Evolutionary conservation across 2,329 filamentous ascomycete species (phyloP), one percentile per base, ranked within the genome.

Genomic region (Lachnellula arida): DNA sequence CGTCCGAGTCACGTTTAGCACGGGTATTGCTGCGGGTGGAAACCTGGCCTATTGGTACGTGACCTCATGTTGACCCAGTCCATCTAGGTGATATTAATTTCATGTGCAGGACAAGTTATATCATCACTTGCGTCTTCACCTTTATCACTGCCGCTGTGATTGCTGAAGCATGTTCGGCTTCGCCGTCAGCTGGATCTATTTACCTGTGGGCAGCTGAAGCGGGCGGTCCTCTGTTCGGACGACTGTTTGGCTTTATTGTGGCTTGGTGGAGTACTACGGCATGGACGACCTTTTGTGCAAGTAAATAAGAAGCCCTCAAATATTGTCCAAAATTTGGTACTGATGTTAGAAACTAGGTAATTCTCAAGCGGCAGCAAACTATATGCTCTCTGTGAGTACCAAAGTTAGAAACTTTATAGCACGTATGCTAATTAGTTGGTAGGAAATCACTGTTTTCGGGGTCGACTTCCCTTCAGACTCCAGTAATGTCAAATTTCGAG

Each of bases 251-350:
- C 12, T 62, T 63, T 65, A 69, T 82, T n/a, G 81, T 83, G n/a
- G 81, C 81, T 0, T 84, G 81, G 81, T 84, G 81, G 81, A 81
- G 78, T 62, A 82, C 80, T 0, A 84, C 81, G 0, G 81, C 81
- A 1, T 84, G 81, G 81, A 84, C 81, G 2, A 84, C 78, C 0
- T 80, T 80, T 54, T 80, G 77, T 65, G 78, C 78, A 2, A 80
- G 78, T 73, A 46, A 39, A 42, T 32, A 32, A 11, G 11, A 42
- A 8, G 22, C 5, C 11, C 25, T n/a, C 8, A 9, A 48, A 15
- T 11, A 14, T 11, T 22, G 5, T n/a, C 11, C 17, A 11, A 32
- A 3, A 32, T 0, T 23, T 34, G 19, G 25, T 44, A 4, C 22
- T n/a, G 4, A 46, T 25, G 6, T 19, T 32, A 12, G 5, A 19